Conservation (phyloP, 352 stramenopile genomes). For the Phytopythium boreale region DNA sequence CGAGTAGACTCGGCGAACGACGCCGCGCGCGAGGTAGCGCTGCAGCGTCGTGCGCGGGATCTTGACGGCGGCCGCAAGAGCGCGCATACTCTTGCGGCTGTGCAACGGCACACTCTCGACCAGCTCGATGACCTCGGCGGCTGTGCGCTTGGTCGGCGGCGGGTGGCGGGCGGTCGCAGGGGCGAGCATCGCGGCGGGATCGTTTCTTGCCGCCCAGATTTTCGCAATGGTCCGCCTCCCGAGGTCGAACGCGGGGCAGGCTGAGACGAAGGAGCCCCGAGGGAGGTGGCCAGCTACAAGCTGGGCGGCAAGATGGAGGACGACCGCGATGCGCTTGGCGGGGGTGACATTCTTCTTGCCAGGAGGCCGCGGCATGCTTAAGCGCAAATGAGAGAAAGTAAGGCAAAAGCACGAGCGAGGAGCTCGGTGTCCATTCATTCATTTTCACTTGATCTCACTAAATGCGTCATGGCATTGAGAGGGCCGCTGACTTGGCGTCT, state of each 20-base stretch:
- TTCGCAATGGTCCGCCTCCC: neutral
- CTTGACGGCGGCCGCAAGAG: neutral
- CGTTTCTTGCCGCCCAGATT: no score
- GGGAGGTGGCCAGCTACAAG: neutral
- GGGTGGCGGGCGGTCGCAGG: no score
- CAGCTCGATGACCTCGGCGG: no score
- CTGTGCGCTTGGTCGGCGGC: neutral
- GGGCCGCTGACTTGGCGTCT: no score
- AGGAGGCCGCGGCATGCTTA: neutral
- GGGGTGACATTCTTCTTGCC: neutral
- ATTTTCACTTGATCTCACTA: no score
- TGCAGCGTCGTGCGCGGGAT: constrained; percentile 7
- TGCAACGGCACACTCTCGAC: neutral
- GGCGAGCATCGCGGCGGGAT: no score
- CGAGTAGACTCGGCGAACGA: neutral
- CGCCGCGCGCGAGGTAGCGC: neutral
- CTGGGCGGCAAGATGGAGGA: neutral
- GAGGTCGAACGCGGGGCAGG: neutral
- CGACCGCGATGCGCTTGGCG: neutral
- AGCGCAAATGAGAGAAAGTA: no score
- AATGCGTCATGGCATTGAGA: no score
- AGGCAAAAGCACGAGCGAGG: no score
- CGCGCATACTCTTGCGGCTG: constrained; percentile 8
- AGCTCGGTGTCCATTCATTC: no score
- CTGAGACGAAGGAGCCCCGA: neutral